phyloP scores from a whole-genome alignment of 257 asterid genomes.

The Capsicum rhomboideum region DNA sequence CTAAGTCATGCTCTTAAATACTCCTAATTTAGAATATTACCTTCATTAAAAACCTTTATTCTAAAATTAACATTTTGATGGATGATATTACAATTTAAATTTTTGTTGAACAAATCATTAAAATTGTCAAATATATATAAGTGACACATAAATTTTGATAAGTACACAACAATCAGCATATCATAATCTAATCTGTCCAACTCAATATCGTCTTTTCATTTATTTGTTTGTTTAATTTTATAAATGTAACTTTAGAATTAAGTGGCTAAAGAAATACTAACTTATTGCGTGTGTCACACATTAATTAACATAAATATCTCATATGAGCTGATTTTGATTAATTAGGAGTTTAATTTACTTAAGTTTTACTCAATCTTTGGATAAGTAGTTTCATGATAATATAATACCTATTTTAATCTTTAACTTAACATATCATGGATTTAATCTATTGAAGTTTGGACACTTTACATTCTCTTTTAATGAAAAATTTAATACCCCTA shows the following conservation, averaged over 20 bases:
- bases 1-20: too few relatives aligned
- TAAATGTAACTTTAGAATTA: too few relatives aligned
- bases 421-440: background rate
- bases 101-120: background rate
- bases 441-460: background rate
- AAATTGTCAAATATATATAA: background rate
- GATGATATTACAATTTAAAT: background rate
- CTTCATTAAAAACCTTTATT: background rate
- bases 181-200: background rate
- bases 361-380: background rate
- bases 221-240: too few relatives aligned
- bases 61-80: background rate
- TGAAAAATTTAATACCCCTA: background rate
- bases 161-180: too few relatives aligned
- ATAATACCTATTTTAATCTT: background rate
- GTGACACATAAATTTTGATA: background rate
- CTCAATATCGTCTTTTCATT: too few relatives aligned
- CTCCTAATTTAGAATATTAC: background rate
- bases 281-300: background rate
- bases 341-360: background rate
- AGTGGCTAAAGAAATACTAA: background rate
- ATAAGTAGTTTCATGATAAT: background rate
- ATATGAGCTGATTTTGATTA: background rate
- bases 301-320: too few relatives aligned
- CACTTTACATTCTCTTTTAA: background rate